phyloP scores from a whole-genome alignment of 2,329 filamentous ascomycete genomes.

The Bipolaris oryzae region DNA sequence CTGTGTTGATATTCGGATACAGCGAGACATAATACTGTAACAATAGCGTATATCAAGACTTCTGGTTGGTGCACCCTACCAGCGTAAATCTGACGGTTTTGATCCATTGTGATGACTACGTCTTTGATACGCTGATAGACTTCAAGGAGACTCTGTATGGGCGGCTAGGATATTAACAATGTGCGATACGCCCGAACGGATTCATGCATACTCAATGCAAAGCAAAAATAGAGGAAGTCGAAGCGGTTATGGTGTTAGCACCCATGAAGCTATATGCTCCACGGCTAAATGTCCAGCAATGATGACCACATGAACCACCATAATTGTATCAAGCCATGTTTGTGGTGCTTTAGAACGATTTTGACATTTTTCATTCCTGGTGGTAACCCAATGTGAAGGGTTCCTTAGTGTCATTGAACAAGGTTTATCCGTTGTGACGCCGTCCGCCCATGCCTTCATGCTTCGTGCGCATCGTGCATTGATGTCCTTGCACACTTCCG shows the following conservation, averaged over 20 bases:
- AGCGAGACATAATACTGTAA: neutral
- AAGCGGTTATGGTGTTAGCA: constrained; percentile 13
- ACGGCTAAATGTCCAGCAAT: constrained; percentile 5
- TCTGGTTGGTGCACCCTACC: constrained; percentile 65
- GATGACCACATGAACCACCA: constrained; percentile 1
- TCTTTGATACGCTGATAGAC: constrained; percentile 65
- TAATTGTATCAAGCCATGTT: constrained; percentile 4
- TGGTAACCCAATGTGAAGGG: constrained; percentile 30
- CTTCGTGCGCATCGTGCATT: constrained; percentile 21
- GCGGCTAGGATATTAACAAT: constrained; percentile 60
- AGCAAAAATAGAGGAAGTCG: constrained; percentile 23
- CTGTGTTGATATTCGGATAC: neutral
- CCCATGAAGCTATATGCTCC: neutral
- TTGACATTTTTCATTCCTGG: constrained; percentile 39
- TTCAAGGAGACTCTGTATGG: constrained; percentile 63
- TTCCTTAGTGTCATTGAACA: constrained; percentile 42
- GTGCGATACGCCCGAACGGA: constrained; percentile 67
- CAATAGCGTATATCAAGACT: constrained; percentile 69
- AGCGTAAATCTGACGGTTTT: constrained; percentile 67
- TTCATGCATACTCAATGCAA: constrained; percentile 61
- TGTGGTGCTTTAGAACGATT: constrained; percentile 25
- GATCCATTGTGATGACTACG: constrained; percentile 54
- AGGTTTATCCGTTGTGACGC: constrained; percentile 42
- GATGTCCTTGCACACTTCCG: constrained; percentile 15
- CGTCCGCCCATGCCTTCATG: constrained; percentile 35